Evolutionary conservation across 192 early-diverging fungal genomes (phyloP).

Genomic region (Backusella luteola): DNA sequence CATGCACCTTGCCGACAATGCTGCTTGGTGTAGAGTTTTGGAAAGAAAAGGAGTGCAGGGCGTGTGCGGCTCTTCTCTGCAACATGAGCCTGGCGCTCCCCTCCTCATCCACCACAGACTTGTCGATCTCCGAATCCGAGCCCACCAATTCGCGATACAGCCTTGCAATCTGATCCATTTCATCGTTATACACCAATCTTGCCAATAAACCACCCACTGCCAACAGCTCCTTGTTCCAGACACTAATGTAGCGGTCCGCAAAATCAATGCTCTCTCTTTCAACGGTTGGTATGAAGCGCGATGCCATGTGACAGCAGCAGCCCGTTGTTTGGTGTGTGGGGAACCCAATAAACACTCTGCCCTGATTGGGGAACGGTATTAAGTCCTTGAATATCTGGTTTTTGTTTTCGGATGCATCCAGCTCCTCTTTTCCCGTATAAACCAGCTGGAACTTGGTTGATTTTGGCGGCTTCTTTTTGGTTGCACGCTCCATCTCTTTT

Average conservation of each 20-base stretch:
- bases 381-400: slow-evolving; percentile 71
- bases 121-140: slow-evolving; percentile 29
- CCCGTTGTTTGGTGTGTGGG: slow-evolving; percentile 92
- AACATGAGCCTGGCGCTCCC: slow-evolving; percentile 43
- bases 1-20: slow-evolving; percentile 59
- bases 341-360: slow-evolving; percentile 86
- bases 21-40: slow-evolving; percentile 69
- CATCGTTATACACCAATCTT: slow-evolving; percentile 77
- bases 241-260: slow-evolving; percentile 72
- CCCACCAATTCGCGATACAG: slow-evolving; percentile 52
- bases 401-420: slow-evolving; percentile 62
- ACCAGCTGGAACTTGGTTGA: slow-evolving; percentile 68
- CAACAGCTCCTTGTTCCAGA: slow-evolving; percentile 85
- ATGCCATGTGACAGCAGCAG: slow-evolving; percentile 73
- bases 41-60: slow-evolving; percentile 64
- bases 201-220: slow-evolving; percentile 68
- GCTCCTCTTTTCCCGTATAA: slow-evolving; percentile 74
- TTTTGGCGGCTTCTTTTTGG: slow-evolving; percentile 81
- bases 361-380: slow-evolving; percentile 73
- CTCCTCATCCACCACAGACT: slow-evolving; percentile 40
- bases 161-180: slow-evolving; percentile 57
- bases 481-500: slow-evolving; percentile 81
- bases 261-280: slow-evolving; percentile 90
- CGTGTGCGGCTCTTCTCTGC: slow-evolving; percentile 63
- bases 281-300: slow-evolving; percentile 87